phyloP scores from a whole-genome alignment of 352 stramenopile genomes.

The Phytophthora ohioensis region DNA sequence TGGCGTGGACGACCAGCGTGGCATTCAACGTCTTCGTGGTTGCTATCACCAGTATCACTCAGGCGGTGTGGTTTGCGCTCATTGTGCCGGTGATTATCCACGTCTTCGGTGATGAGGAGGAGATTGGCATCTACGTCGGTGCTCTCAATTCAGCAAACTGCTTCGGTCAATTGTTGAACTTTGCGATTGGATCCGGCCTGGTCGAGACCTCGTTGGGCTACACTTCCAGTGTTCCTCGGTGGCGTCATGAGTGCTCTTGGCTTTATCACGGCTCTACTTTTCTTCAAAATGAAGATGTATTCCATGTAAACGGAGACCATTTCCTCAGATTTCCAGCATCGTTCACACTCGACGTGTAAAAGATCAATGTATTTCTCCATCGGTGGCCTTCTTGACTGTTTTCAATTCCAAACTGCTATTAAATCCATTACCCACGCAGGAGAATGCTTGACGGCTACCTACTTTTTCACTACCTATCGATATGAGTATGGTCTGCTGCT shows the following conservation, averaged over 20 bases:
- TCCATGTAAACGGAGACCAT: slow-evolving; percentile 50
- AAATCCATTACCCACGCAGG: no score
- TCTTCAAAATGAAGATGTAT: slow-evolving; percentile 75
- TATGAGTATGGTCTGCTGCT: not conserved
- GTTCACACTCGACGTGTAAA: not conserved
- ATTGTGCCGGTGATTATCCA: slow-evolving; percentile 71
- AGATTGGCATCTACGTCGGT: slow-evolving; percentile 72
- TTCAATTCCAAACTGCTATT: no score
- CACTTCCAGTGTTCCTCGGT: slow-evolving; percentile 71
- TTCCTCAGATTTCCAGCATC: no score
- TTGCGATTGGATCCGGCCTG: slow-evolving; percentile 54
- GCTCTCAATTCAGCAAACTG: slow-evolving; percentile 79
- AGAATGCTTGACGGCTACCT: no score
- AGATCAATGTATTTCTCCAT: slow-evolving; percentile 8
- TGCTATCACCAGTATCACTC: slow-evolving; percentile 56
- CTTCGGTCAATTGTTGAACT: slow-evolving; percentile 76
- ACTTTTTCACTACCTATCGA: not conserved
- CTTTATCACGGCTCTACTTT: slow-evolving; percentile 60
- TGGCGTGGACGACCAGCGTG: slow-evolving; percentile 54
- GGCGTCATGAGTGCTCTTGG: slow-evolving; percentile 61
- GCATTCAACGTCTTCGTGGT: slow-evolving; percentile 53
- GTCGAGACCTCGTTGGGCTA: slow-evolving; percentile 71
- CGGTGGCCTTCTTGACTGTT: no score
- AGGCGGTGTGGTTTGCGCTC: slow-evolving; percentile 57
- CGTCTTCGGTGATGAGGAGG: slow-evolving; percentile 51